Base-by-base conservation (phyloP, 495 filamentous ascomycete genomes). In the Aspergillus egyptiacus region DNA sequence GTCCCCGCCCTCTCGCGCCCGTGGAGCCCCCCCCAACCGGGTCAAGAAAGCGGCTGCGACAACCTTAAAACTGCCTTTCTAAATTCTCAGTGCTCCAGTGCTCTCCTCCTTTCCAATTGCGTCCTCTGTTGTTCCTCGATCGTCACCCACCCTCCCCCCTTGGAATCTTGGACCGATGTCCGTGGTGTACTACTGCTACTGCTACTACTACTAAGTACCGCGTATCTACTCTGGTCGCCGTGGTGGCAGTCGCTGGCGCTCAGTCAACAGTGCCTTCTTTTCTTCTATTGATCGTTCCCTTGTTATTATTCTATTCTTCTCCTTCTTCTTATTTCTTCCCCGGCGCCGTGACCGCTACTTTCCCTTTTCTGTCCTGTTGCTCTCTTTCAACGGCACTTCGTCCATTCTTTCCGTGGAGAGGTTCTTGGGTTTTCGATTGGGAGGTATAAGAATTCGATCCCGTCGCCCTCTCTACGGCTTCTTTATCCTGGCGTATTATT, bases 21-120 rank as follows among this genome's bases (percentile, higher is more conserved):
- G 58, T 61, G 58, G 58, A 47, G n/a, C n/a, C n/a, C n/a, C n/a
- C n/a, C 58, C 58, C 52, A 61, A 61, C 58, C 47, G 58, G 55
- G 46, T 51, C 49, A 54, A 53, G 55, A 57, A 53, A 53, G 58
- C 59, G 53, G 59, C 55, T 55, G 55, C 51, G 55, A 55, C 58
- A 61, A 61, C 54, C 58, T 61, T 61, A 61, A 57, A 61, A 47
- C 34, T 51, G 48, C 32, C 27, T 36, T 46, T 31, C 36, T 31
- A 11, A 11, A 14, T 18, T 42, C 40, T 33, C 18, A 23, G 39
- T 35, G 19, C 24, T 17, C 33, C 36, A 40, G 34, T 35, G 8
- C 25, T 42, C 27, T 14, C 19, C 43, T 33, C 28, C 13, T 14
- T 27, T 34, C 42, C 47, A 51, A 54, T 48, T 48, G 48, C 37